Evolutionary conservation across 2,329 filamentous ascomycete species (phyloP).

Genomic region (Fusarium hainanense): DNA sequence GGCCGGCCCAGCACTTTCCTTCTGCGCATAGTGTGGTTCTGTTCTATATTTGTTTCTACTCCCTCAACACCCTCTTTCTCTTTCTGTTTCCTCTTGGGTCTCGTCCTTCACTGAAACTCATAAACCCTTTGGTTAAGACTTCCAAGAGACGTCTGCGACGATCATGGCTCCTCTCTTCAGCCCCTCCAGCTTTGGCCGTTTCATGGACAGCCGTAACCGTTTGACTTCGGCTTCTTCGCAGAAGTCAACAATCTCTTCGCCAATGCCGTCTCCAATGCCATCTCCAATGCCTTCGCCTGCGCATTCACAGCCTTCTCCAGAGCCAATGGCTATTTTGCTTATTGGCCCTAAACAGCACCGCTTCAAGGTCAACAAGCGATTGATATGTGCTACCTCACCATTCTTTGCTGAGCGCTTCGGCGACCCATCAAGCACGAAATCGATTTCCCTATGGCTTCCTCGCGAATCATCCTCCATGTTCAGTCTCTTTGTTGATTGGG

Average conservation of each 20-base stretch:
- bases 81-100: conserved; percentile 32
- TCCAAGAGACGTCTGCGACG: conserved; percentile 10
- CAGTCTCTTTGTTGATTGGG: conserved; percentile 64
- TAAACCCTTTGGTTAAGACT: conserved; percentile 14
- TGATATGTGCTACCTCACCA: conserved; percentile 59
- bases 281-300: conserved; percentile 33
- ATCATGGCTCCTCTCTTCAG: conserved; percentile 44
- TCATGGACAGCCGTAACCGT: conserved; percentile 31
- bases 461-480: conserved; percentile 64
- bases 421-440: conserved; percentile 44
- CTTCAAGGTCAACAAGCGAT: conserved; percentile 57
- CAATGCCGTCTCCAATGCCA: conserved; percentile 23
- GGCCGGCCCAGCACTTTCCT: conserved; percentile 40
- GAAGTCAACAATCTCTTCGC: conserved; percentile 39
- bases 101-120: conserved; percentile 28
- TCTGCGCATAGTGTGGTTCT: conserved; percentile 13
- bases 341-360: conserved; percentile 56
- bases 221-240: conserved; percentile 29
- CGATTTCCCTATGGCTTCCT: conserved; percentile 55
- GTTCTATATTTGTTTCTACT: conserved; percentile 34
- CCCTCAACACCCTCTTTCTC: conserved; percentile 26
- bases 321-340: conserved; percentile 52
- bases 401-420: conserved; percentile 62
- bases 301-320: conserved; percentile 36
- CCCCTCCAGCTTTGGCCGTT: conserved; percentile 38